Evolutionary conservation across 441 rosid species (phyloP).

Genomic region (Cnidoscolus chayamansa): DNA sequence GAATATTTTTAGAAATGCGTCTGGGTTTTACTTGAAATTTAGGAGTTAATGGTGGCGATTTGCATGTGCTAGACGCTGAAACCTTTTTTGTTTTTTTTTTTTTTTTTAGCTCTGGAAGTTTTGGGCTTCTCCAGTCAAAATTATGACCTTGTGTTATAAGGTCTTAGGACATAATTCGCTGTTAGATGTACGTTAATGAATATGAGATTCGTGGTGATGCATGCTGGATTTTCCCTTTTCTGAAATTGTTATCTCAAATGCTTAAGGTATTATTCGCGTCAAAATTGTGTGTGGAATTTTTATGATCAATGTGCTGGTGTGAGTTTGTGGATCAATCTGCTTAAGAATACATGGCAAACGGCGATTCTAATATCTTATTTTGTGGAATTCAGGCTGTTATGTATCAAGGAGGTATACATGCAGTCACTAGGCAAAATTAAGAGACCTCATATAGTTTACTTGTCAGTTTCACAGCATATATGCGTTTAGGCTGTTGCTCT

Average conservation of each 20-base stretch:
- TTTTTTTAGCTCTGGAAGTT: neutral
- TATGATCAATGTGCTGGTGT: neutral
- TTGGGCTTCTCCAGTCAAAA: constrained; percentile 15
- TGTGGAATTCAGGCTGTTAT: neutral
- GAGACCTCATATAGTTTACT: neutral
- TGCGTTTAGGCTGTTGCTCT: neutral
- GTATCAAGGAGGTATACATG: neutral
- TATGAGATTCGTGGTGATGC: neutral
- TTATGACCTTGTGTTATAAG: constrained; percentile 3
- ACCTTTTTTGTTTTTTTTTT: neutral
- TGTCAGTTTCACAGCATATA: neutral
- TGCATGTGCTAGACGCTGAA: constrained; percentile 17
- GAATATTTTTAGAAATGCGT: constrained; percentile 5
- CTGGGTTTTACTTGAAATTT: neutral
- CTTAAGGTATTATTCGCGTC: neutral
- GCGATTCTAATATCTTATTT: constrained; percentile 6
- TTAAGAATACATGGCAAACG: neutral
- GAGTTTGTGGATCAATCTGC: neutral
- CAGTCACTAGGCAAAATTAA: neutral
- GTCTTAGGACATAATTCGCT: neutral
- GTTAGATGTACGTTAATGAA: neutral
- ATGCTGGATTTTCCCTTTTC: neutral
- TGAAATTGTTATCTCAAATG: constrained; percentile 1
- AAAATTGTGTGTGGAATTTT: neutral
- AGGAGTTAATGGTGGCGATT: constrained; percentile 1